phyloP scores from a whole-genome alignment of 768 basidiomycete genomes.

The Crassisporium funariophilum region DNA sequence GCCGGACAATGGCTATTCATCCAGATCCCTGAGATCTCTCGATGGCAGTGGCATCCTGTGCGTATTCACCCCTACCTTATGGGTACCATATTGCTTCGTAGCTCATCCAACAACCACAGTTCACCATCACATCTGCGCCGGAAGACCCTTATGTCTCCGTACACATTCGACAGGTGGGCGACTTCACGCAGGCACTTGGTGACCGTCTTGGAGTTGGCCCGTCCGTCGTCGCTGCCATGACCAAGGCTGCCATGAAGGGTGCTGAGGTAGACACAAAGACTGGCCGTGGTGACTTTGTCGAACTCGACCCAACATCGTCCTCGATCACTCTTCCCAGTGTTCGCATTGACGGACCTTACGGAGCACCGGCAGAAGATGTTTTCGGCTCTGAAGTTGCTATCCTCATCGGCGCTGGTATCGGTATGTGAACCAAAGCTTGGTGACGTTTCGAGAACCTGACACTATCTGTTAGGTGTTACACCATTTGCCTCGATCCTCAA shows the following conservation, averaged over 20 bases:
- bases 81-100: constrained; percentile 5
- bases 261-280: constrained; percentile 59
- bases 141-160: constrained; percentile 92
- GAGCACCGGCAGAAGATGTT: constrained; percentile 91
- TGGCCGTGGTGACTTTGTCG: constrained; percentile 78
- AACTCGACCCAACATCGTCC: constrained; percentile 59
- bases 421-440: constrained; percentile 42
- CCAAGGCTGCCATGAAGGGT: constrained; percentile 77
- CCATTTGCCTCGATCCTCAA: constrained; percentile 95
- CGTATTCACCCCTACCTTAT: constrained; percentile 35
- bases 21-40: constrained; percentile 84
- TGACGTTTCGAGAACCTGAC: background rate
- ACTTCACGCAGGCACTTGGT: constrained; percentile 83
- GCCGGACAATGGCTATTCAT: constrained; percentile 92
- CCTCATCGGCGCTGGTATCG: constrained; percentile 93
- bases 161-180: constrained; percentile 93
- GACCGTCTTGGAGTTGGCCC: constrained; percentile 85
- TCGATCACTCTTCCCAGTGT: constrained; percentile 64
- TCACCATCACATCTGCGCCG: constrained; percentile 94
- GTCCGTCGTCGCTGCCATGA: constrained; percentile 75
- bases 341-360: constrained; percentile 89
- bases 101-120: constrained; percentile 45
- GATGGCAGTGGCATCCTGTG: constrained; percentile 94
- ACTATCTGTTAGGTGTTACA: constrained; percentile 64
- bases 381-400: constrained; percentile 86